Conservation (phyloP, 805 yeast species). For the Lachancea lanzarotensis region DNA sequence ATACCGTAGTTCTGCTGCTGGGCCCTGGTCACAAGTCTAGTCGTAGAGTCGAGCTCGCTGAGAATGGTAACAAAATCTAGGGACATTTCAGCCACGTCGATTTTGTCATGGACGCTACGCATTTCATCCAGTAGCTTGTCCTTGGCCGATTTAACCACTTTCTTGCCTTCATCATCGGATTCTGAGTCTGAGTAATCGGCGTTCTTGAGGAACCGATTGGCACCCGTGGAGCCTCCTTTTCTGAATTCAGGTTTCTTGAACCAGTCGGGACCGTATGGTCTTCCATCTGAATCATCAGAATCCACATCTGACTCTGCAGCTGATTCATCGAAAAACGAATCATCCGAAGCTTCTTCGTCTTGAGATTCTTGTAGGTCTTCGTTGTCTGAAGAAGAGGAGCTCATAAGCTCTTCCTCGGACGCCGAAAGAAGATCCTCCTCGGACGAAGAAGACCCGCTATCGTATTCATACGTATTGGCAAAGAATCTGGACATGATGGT, state of each 20-base stretch:
- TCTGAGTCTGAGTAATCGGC: slow-evolving; percentile 35
- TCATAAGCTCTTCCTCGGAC: slow-evolving; percentile 35
- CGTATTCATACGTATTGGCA: slow-evolving; percentile 44
- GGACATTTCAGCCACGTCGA: slow-evolving; percentile 61
- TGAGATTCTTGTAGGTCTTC: slow-evolving; percentile 16
- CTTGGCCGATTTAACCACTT: slow-evolving; percentile 86
- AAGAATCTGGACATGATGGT: slow-evolving; percentile 83
- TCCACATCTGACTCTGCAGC: slow-evolving; percentile 39
- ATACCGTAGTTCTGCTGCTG: slow-evolving; percentile 66
- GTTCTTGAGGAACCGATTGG: slow-evolving; percentile 32
- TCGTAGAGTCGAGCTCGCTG: slow-evolving; percentile 71
- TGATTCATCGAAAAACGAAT: slow-evolving; percentile 32
- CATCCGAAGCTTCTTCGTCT: slow-evolving; percentile 33
- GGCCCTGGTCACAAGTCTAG: slow-evolving; percentile 58
- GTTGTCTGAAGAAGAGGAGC: slow-evolving; percentile 19
- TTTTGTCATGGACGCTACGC: slow-evolving; percentile 54
- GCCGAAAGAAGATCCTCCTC: slow-evolving; percentile 41
- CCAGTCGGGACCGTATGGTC: slow-evolving; percentile 40
- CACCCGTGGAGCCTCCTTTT: slow-evolving; percentile 28
- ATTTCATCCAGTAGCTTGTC: slow-evolving; percentile 90
- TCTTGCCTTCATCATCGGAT: slow-evolving; percentile 62
- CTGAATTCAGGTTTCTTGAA: slow-evolving; percentile 37
- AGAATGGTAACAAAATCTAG: slow-evolving; percentile 76
- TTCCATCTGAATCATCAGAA: slow-evolving; percentile 38
- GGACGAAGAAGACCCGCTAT: slow-evolving; percentile 38